Percentiles rank a stretch among this genome's conserved stretches.
phyloP scores from a whole-genome alignment of 257 asterid species.

The Apocynum venetum region DNA sequence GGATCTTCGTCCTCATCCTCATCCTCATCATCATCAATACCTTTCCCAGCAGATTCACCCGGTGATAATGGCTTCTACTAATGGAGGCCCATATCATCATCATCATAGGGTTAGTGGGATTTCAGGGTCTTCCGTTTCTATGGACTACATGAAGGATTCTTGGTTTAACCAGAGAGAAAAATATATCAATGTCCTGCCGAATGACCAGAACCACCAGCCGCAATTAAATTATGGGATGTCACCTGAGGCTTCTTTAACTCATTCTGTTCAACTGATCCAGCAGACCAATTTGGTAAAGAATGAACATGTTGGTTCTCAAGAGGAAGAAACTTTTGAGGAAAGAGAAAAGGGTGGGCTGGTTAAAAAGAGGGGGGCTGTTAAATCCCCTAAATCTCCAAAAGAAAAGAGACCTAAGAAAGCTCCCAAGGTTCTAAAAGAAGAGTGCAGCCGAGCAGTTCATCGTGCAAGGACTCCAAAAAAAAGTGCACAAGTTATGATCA shows the following conservation, averaged over 20 bases:
- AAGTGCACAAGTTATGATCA: constrained; percentile 63
- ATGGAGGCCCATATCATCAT: constrained; percentile 59
- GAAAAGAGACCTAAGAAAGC: constrained; percentile 61
- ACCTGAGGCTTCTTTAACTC: constrained; percentile 52
- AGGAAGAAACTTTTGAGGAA: constrained; percentile 42
- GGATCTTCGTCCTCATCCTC: constrained; percentile 14
- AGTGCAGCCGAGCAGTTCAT: constrained; percentile 31
- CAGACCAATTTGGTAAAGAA: constrained; percentile 31
- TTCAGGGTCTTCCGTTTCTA: constrained; percentile 37
- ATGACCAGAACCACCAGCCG: constrained; percentile 34
- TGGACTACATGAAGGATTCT: constrained; percentile 37
- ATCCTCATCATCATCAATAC: constrained; percentile 13
- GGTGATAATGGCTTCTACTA: constrained; percentile 45
- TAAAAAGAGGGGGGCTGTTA: constrained; percentile 53
- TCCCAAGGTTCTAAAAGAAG: constrained; percentile 41
- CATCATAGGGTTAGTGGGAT: constrained; percentile 65
- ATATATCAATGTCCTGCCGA: constrained; percentile 36
- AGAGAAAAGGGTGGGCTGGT: constrained; percentile 33
- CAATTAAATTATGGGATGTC: constrained; percentile 48
- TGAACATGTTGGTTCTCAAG: constrained; percentile 29
- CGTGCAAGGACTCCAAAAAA: constrained; percentile 73
- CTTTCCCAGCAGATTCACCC: constrained; percentile 32
- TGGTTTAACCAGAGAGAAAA: constrained; percentile 57
- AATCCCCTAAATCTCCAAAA: constrained; percentile 41
- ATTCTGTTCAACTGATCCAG: constrained; percentile 46